These are phyloP conservation scores for Talaromyces sp. DNA, from an alignment of 2,329 filamentous ascomycete genomes.

Conservation along the genomic window DNA sequence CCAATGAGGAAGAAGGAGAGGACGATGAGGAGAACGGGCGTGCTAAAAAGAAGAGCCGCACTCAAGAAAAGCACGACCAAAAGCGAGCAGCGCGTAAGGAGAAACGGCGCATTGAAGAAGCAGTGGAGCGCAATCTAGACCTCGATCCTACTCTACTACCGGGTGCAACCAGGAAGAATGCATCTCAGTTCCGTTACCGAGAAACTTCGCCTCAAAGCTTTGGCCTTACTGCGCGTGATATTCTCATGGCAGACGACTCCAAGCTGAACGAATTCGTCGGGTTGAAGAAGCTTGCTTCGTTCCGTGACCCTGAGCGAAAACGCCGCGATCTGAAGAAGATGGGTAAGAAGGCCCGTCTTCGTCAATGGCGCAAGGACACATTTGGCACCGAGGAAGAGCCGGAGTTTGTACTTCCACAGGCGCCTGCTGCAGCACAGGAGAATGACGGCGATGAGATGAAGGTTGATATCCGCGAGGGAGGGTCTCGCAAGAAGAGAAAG, in stretches of 20 bases:
- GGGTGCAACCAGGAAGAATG: conserved; percentile 48
- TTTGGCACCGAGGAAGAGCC: conserved; percentile 58
- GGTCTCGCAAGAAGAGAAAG: conserved; percentile 39
- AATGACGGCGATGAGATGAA: conserved; percentile 25
- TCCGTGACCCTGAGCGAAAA: conserved; percentile 86
- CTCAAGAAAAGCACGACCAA: conserved; percentile 50
- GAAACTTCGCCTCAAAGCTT: conserved; percentile 88
- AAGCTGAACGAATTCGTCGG: conserved; percentile 86
- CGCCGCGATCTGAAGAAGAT: conserved; percentile 78
- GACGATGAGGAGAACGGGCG: conserved; percentile 39
- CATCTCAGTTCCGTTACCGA: conserved; percentile 74
- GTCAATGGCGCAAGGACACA: conserved; percentile 73
- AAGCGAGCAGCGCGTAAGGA: conserved; percentile 75
- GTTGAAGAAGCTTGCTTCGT: conserved; percentile 89
- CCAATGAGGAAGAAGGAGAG: conserved; percentile 33
- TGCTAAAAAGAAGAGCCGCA: conserved; percentile 44
- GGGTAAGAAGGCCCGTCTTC: conserved; percentile 84
- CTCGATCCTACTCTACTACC: conserved; percentile 61
- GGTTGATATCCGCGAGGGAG: conserved; percentile 41
- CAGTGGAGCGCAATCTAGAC: conserved; percentile 76
- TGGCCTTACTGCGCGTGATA: conserved; percentile 83
- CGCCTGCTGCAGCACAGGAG: conserved; percentile 18
- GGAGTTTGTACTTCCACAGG: conserved; percentile 26
- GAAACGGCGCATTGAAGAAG: conserved; percentile 73
- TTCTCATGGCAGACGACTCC: conserved; percentile 80